Conservation (phyloP, 1,284 basidiomycete species). For the Trichosporon ovoides region DNA sequence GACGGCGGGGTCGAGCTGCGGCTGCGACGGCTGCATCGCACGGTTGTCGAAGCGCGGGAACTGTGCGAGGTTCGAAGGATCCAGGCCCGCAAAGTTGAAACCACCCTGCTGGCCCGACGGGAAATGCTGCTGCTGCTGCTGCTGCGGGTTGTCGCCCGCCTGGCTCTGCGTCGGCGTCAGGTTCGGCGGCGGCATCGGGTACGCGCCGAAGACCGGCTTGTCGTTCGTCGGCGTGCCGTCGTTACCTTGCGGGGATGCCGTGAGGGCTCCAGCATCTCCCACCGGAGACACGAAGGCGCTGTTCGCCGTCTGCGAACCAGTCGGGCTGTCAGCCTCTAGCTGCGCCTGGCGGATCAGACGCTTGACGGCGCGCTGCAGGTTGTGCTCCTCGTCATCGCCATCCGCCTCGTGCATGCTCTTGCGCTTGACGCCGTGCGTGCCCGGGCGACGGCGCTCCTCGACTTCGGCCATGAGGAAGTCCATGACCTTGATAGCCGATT, state of each 20-base stretch:
- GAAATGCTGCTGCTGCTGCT: constrained; percentile 5
- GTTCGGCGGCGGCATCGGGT: constrained; percentile 35
- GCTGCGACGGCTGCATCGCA: constrained; percentile 27
- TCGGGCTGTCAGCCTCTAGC: constrained; percentile 39
- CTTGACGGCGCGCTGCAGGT: constrained; percentile 47
- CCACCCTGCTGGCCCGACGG: background rate
- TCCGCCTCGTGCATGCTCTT: constrained; percentile 26
- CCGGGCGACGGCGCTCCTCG: constrained; percentile 40
- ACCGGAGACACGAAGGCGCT: constrained; percentile 17
- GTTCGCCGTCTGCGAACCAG: constrained; percentile 6
- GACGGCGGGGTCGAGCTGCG: constrained; percentile 38
- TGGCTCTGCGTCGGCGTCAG: constrained; percentile 4
- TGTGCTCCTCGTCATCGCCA: constrained; percentile 39
- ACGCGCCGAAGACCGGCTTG: constrained; percentile 43
- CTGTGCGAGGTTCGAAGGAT: constrained; percentile 17
- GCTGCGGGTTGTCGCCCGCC: background rate
- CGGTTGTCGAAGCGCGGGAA: constrained; percentile 32
- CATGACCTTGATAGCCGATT: constrained; percentile 48
- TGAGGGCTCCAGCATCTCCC: constrained; percentile 6
- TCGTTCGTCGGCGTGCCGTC: constrained; percentile 29
- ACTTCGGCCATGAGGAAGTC: constrained; percentile 47
- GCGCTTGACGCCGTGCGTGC: constrained; percentile 39
- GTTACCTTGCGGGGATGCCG: constrained; percentile 1
- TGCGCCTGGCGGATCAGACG: constrained; percentile 47
- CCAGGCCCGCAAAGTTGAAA: constrained; percentile 27